Base-by-base conservation (phyloP, 148 eudicot species). In the Chenopodium formosanum region DNA sequence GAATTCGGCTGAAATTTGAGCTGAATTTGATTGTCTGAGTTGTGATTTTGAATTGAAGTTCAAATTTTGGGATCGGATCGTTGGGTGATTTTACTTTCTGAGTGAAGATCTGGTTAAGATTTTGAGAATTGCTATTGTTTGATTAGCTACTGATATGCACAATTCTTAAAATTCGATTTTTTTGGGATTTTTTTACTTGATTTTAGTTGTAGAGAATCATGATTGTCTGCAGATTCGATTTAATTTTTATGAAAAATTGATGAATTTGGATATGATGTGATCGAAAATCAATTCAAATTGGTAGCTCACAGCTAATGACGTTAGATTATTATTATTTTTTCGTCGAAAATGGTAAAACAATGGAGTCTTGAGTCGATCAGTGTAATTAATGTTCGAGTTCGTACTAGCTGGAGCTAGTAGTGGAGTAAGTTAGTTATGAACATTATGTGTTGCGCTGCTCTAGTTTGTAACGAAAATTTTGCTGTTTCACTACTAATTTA, bases 181-280 rank as follows among this genome's bases (percentile, higher is more conserved):
- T 9, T 9, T 9, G 32, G 32, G 32, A 31, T 69, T 32, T 69
- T 13, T 12, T 14, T 31, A 13, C 19, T 32, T 68, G 40, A 16
- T 68, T 62, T 76, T 23, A 74, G 63, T 46, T 20, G 31, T 60
- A 17, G 9, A 34, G 16, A 40, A 23, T 77, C 16, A 64, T 63
- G 53, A 63, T 63, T 44, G 22, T 22, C 20, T 31, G 23, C 48
- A 17, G 56, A 58, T 77, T 47, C 37, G 9, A 13, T 63, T 22
- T 19, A n/a, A 13, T 7, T 56, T 11, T 79, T 80, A 17, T 56
- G 48, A 60, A 56, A n/a, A 2, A 10, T 11, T 56, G 10, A 32
- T 56, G 69, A 58, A 4, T 71, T 29, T 32, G 52, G 63, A 25
- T 74, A 48, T 29, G 63, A 74, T 74, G n/a, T 70, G 69, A 80